Evolutionary conservation across 371 early-diverging fungal genomes (phyloP).

Genomic region (Neoconidiobolus thromboides): DNA sequence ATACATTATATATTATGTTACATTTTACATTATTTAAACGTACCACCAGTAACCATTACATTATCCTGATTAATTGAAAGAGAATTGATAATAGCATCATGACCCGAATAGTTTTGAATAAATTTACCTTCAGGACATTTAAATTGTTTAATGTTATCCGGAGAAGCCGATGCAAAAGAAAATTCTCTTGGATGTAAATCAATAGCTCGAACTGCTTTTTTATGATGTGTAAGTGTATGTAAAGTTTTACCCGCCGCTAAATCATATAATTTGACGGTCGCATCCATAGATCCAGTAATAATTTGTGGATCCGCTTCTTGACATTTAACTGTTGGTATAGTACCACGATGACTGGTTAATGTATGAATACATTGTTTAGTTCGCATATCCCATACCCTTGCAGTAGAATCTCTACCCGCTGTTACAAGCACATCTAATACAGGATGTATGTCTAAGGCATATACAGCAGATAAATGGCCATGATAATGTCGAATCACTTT

Average conservation of each 20-base stretch:
- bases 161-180: constrained; percentile 78
- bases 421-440: constrained; percentile 85
- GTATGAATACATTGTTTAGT: constrained; percentile 86
- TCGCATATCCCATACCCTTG: constrained; percentile 95
- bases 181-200: constrained; percentile 83
- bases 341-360: constrained; percentile 69
- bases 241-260: constrained; percentile 88
- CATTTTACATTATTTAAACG: constrained; percentile 4
- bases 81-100: constrained; percentile 77
- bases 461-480: constrained; percentile 89
- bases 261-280: constrained; percentile 88
- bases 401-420: constrained; percentile 85
- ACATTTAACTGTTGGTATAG: constrained; percentile 68
- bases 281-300: constrained; percentile 82
- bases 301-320: constrained; percentile 94
- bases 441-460: constrained; percentile 76
- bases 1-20: neutral
- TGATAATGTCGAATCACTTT: constrained; percentile 96
- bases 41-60: constrained; percentile 83
- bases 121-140: constrained; percentile 86
- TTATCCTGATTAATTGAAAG: constrained; percentile 73
- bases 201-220: constrained; percentile 84
- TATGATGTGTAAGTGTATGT: constrained; percentile 90
- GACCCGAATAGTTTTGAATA: constrained; percentile 80
- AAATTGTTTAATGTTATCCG: constrained; percentile 92